Conservation (phyloP, 2,329 filamentous ascomycete genomes). For the Trichocomaceae sp. region DNA sequence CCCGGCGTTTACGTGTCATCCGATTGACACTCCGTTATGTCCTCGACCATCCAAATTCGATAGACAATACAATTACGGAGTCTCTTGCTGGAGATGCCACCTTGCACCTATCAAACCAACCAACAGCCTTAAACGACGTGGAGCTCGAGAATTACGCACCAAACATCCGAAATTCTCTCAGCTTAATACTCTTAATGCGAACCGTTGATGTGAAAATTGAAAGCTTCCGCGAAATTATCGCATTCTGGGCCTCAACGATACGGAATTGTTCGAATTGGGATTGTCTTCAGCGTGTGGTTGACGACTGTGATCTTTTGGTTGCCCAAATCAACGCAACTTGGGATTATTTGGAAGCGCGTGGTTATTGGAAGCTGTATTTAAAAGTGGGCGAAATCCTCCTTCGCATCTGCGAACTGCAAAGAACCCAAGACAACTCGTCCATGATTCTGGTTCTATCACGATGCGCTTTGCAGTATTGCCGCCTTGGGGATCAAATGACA, state of each 20-base stretch:
- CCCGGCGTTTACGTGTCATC: constrained; percentile 33
- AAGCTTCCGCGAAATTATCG: constrained; percentile 25
- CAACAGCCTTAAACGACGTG: constrained; percentile 21
- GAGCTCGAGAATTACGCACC: constrained; percentile 22
- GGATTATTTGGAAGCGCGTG: constrained; percentile 54
- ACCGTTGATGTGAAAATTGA: constrained; percentile 24
- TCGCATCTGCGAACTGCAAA: constrained; percentile 43
- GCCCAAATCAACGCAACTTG: constrained; percentile 48
- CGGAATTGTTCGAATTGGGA: constrained; percentile 39
- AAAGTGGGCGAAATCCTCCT: constrained; percentile 45
- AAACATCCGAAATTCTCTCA: constrained; percentile 30
- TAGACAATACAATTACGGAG: constrained; percentile 24
- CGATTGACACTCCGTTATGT: constrained; percentile 30
- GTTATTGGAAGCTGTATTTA: constrained; percentile 46
- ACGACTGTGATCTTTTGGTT: constrained; percentile 45
- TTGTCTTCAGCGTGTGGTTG: constrained; percentile 41
- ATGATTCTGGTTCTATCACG: constrained; percentile 39
- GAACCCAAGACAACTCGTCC: constrained; percentile 29
- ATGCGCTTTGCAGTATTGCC: constrained; percentile 51
- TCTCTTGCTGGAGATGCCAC: constrained; percentile 23
- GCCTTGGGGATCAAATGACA: constrained; percentile 55
- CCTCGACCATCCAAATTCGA: constrained; percentile 25
- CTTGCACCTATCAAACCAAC: constrained; percentile 15
- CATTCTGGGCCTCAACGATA: constrained; percentile 37
- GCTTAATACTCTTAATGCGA: constrained; percentile 30